These are phyloP conservation scores for Debaryomyces coudertii DNA, from an alignment of 1,139 yeast species.

Conservation along the genomic window DNA sequence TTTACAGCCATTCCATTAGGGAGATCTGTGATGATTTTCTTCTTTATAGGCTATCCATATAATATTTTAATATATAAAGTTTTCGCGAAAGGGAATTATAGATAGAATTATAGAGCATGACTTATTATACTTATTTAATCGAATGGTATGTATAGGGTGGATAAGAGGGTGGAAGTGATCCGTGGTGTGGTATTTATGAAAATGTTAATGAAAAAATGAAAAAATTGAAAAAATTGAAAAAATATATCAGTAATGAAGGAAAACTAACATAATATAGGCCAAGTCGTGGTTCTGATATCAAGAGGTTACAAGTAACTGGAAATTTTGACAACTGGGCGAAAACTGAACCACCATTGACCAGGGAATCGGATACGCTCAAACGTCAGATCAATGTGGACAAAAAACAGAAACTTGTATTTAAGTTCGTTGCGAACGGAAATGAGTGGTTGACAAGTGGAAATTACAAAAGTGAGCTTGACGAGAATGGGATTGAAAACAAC, in stretches of 20 bases:
- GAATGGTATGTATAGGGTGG: conserved; percentile 23
- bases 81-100: neutral
- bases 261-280: conserved; percentile 16
- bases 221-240: neutral
- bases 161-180: neutral
- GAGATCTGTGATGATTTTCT: neutral
- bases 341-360: conserved; percentile 19
- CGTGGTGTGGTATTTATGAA: neutral
- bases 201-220: neutral
- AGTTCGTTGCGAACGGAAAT: conserved; percentile 41
- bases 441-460: conserved; percentile 36
- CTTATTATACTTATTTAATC: conserved; percentile 23
- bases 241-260: neutral
- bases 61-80: neutral
- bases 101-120: conserved; percentile 14
- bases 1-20: conserved; percentile 10
- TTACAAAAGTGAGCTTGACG: conserved; percentile 34
- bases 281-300: conserved; percentile 16
- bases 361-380: conserved; percentile 19
- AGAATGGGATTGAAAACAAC: conserved; percentile 44
- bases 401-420: conserved; percentile 31
- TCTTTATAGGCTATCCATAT: neutral
- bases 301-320: conserved; percentile 44
- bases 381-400: conserved; percentile 24
- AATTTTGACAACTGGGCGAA: conserved; percentile 46